These are phyloP conservation scores for Cladosporium sp. DNA, from an alignment of 2,329 filamentous ascomycete species.

Conservation along the genomic window DNA sequence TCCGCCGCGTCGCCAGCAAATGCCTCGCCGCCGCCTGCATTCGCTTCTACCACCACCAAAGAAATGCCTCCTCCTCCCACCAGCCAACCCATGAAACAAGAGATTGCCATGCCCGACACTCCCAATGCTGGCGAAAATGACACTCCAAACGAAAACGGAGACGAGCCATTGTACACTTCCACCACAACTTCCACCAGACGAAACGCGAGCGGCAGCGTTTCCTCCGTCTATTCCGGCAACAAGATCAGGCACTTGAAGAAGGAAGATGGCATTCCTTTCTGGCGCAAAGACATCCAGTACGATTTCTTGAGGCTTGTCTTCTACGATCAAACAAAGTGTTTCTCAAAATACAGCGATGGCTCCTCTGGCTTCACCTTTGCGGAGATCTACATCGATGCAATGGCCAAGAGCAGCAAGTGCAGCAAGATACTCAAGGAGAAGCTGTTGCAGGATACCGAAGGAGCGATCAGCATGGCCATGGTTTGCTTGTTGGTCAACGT, in stretches of 20 bases:
- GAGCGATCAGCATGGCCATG: constrained; percentile 98
- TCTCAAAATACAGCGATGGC: constrained; percentile 86
- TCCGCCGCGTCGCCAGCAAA: constrained; percentile 2
- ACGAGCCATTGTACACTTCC: constrained; percentile 39
- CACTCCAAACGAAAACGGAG: constrained; percentile 4
- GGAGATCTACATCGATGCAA: constrained; percentile 96
- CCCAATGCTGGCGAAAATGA: constrained; percentile 2
- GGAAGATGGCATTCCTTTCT: constrained; percentile 81
- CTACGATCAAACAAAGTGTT: constrained; percentile 69
- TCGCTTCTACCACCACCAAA: not conserved
- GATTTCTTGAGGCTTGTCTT: constrained; percentile 80
- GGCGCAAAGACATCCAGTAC: constrained; percentile 84
- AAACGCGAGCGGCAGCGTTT: constrained; percentile 62
- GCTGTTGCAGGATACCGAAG: constrained; percentile 82
- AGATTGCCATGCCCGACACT: constrained; percentile 1
- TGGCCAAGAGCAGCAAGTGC: constrained; percentile 98
- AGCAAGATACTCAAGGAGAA: constrained; percentile 99
- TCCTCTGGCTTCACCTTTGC: constrained; percentile 75
- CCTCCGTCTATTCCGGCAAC: constrained; percentile 63
- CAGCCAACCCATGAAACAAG: constrained; percentile 1
- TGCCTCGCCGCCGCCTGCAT: not conserved
- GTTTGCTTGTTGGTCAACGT: constrained; percentile 96
- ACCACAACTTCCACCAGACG: constrained; percentile 52
- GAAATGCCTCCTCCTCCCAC: constrained; percentile 3
- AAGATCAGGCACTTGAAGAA: constrained; percentile 87